These are phyloP conservation scores for Pythium vanterpoolii DNA, from an alignment of 352 stramenopile genomes.

Conservation along the genomic window DNA sequence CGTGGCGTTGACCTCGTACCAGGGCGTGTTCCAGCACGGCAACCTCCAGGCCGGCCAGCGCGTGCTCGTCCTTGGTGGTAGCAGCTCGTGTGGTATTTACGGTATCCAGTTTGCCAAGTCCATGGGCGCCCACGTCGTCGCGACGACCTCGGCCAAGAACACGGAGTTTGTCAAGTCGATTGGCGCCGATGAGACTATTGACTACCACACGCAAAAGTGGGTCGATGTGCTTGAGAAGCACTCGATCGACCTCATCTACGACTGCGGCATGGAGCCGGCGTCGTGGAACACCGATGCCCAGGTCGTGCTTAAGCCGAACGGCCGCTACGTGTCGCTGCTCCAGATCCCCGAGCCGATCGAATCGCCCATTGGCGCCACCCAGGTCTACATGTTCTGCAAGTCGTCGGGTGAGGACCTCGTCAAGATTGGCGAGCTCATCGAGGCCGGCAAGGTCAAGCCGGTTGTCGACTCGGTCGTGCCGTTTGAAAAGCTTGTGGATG, in stretches of 20 bases:
- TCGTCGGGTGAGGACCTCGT: constrained; percentile 30
- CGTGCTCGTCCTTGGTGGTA: constrained; percentile 37
- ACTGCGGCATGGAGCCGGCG: constrained; percentile 26
- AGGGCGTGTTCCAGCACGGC: constrained; percentile 26
- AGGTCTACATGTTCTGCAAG: constrained; percentile 22
- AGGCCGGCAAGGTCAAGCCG: constrained; percentile 34
- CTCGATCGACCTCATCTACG: constrained; percentile 26
- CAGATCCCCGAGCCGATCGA: constrained; percentile 35
- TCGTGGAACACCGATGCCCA: constrained; percentile 38
- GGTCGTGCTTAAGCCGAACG: constrained; percentile 33
- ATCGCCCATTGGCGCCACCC: constrained; percentile 14
- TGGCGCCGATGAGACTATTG: constrained; percentile 39
- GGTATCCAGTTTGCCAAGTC: constrained; percentile 22
- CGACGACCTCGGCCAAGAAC: constrained; percentile 36
- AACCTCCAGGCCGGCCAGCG: constrained; percentile 16
- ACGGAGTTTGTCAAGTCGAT: constrained; percentile 34
- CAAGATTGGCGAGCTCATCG: constrained; percentile 39
- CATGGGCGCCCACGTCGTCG: constrained; percentile 21
- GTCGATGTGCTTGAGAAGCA: constrained; percentile 23
- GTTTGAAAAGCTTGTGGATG: constrained; percentile 48
- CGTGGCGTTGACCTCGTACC: constrained; percentile 32
- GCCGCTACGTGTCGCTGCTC: constrained; percentile 38
- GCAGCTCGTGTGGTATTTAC: constrained; percentile 35
- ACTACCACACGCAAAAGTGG: constrained; percentile 46
- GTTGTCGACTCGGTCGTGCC: constrained; percentile 39